Conservation (phyloP, 495 filamentous ascomycete species). For the Penicillium pancosmium region DNA sequence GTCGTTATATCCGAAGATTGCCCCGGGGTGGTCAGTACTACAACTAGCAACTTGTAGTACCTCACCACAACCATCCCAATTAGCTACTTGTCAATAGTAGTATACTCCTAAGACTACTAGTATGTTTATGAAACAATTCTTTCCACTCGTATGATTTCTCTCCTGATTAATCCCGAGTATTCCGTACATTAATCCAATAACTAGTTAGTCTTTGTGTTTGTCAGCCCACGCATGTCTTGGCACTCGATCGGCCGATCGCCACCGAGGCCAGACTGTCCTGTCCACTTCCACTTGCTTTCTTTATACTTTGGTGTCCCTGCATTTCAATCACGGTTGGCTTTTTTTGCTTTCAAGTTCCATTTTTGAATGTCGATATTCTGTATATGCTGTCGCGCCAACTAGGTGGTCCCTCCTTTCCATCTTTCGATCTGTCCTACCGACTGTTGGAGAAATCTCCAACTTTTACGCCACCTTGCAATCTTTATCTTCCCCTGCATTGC, state of each 20-base stretch:
- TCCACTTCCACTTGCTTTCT: constrained; percentile 20
- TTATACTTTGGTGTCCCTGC: constrained; percentile 3
- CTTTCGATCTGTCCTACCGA: neutral
- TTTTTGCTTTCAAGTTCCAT: neutral
- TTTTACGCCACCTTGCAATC: constrained; percentile 25
- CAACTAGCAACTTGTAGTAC: neutral
- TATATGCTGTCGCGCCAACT: no score
- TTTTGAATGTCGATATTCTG: neutral
- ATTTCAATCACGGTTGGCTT: neutral
- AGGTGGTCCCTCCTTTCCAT: neutral
- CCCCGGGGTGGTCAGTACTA: neutral
- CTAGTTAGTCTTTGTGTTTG: neutral
- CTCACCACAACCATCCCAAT: no score
- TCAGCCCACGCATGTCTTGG: constrained; percentile 17
- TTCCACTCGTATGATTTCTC: neutral
- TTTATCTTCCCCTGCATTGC: constrained; percentile 9
- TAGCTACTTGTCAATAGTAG: no score
- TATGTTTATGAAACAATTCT: neutral
- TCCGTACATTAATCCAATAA: no score
- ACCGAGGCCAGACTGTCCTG: constrained; percentile 25
- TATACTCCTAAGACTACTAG: neutral
- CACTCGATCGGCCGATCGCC: constrained; percentile 19
- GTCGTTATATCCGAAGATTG: no score
- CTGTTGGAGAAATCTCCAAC: neutral
- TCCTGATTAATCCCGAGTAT: neutral